Evolutionary conservation across 441 rosid genomes (phyloP).

Genomic region (Erodium trifolium): DNA sequence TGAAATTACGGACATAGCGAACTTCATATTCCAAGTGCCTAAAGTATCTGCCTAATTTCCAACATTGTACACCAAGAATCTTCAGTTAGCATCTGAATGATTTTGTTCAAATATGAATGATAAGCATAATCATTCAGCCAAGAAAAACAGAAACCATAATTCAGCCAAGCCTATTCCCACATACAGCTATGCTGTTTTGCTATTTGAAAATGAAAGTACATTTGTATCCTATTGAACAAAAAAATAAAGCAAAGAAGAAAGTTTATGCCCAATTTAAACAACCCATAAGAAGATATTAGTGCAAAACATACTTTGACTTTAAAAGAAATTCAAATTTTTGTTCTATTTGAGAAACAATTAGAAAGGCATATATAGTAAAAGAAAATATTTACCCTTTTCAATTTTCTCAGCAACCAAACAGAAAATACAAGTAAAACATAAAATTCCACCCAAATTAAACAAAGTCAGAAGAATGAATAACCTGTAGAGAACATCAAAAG

Average conservation of each 20-base stretch:
- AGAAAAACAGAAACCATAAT: background rate
- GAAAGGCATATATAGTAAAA: background rate
- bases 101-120: background rate
- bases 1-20: slow-evolving; percentile 55
- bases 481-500: slow-evolving; percentile 82
- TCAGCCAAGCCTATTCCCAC: background rate
- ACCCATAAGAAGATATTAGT: background rate
- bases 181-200: background rate
- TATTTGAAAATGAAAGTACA: background rate
- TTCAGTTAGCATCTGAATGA: background rate
- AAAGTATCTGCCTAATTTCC: slow-evolving; percentile 52
- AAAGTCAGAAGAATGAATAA: slow-evolving; percentile 3
- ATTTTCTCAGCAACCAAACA: too few relatives aligned
- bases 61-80: background rate
- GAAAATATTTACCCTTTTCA: background rate
- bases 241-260: too few relatives aligned
- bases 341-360: background rate
- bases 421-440: background rate
- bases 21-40: slow-evolving; percentile 49
- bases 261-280: background rate
- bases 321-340: background rate
- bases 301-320: background rate
- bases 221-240: too few relatives aligned
- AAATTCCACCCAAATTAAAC: background rate
- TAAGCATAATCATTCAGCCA: background rate